These are phyloP conservation scores for Candida oleophila DNA, from an alignment of 805 yeast species.

Conservation along the genomic window DNA sequence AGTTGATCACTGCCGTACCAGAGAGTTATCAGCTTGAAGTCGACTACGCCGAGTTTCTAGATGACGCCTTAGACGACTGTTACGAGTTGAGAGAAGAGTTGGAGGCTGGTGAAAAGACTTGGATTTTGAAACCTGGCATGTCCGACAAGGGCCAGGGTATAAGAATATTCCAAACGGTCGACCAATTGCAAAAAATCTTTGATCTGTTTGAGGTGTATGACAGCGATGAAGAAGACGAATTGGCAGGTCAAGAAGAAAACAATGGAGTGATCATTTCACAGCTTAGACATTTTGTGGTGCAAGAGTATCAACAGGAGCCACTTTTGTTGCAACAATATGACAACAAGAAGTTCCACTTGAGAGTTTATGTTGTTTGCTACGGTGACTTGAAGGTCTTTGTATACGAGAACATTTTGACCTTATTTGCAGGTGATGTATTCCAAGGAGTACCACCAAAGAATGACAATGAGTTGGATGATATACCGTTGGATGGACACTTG, in stretches of 20 bases:
- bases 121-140: constrained; percentile 96
- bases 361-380: constrained; percentile 75
- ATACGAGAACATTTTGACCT: constrained; percentile 72
- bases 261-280: constrained; percentile 83
- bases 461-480: constrained; percentile 22
- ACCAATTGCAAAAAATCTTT: constrained; percentile 79
- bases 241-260: constrained; percentile 29
- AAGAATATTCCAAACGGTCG: constrained; percentile 71
- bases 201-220: constrained; percentile 81
- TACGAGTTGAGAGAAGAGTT: constrained; percentile 84
- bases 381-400: constrained; percentile 81
- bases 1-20: constrained; percentile 62
- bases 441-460: constrained; percentile 24
- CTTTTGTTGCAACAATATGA: constrained; percentile 59
- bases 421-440: constrained; percentile 68
- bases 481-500: constrained; percentile 69
- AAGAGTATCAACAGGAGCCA: constrained; percentile 73
- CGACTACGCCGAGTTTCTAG: constrained; percentile 94
- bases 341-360: constrained; percentile 80
- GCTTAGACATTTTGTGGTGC: constrained; percentile 86
- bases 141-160: constrained; percentile 97
- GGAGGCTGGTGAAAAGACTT: constrained; percentile 57
- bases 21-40: constrained; percentile 78
- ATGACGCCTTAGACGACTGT: constrained; percentile 89
- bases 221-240: constrained; percentile 60